Percentiles rank a stretch among this genome's conserved stretches.
These are phyloP conservation scores for Meyerozyma smithsonii DNA, from an alignment of 1,139 yeast genomes.

Conservation along the genomic window DNA sequence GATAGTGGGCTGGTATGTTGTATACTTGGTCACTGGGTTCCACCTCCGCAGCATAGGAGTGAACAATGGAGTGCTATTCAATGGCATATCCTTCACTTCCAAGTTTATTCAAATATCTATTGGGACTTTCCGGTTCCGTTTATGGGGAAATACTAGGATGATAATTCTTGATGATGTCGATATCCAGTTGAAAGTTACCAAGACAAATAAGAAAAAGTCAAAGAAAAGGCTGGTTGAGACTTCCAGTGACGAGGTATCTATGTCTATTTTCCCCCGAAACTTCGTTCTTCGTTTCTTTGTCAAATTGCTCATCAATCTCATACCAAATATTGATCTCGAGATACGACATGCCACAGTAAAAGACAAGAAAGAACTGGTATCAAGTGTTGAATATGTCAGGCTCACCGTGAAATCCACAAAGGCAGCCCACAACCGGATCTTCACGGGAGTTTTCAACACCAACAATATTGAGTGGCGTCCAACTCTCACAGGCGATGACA, in stretches of 20 bases:
- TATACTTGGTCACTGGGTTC: constrained; percentile 29
- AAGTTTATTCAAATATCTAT: constrained; percentile 13
- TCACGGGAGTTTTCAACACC: constrained; percentile 9
- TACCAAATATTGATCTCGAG: constrained; percentile 27
- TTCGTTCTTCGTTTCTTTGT: constrained; percentile 10
- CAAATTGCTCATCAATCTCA: constrained; percentile 15
- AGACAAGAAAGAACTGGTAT: constrained; percentile 9
- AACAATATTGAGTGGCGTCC: constrained; percentile 3
- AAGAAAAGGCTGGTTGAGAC: constrained; percentile 2
- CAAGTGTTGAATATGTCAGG: constrained; percentile 21
- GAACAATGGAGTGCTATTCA: constrained; percentile 39
- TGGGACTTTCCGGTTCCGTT: constrained; percentile 26
- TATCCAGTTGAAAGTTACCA: constrained; percentile 10
- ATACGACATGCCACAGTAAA: constrained; percentile 18
- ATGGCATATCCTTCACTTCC: constrained; percentile 21
- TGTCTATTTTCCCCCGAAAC: constrained; percentile 17
- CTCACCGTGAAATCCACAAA: constrained; percentile 18
- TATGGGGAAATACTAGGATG: constrained; percentile 39
- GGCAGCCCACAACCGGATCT: constrained; percentile 19
- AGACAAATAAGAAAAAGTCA: neutral
- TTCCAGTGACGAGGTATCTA: neutral
- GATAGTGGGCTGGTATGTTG: constrained; percentile 24
- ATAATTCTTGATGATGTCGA: constrained; percentile 26
- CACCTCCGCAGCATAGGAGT: constrained; percentile 29
- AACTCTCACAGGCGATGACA: constrained; percentile 5